phyloP scores from a whole-genome alignment of 805 yeast species.

The Metschnikowia sp. region DNA sequence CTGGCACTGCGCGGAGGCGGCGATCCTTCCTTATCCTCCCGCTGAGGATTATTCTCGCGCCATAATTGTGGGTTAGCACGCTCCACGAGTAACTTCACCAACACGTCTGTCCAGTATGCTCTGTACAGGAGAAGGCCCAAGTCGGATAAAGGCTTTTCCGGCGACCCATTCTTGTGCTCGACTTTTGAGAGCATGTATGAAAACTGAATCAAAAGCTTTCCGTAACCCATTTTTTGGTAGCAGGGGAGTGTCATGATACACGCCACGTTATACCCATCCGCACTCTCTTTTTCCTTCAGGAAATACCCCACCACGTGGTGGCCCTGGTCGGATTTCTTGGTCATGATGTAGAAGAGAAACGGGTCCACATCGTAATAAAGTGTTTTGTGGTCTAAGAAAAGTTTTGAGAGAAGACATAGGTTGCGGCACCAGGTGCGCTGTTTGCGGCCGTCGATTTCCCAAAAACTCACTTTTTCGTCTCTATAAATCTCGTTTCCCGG shows the following conservation, averaged over 20 bases:
- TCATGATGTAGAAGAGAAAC: slow-evolving; percentile 93
- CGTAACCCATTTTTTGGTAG: slow-evolving; percentile 93
- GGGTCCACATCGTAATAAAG: slow-evolving; percentile 98
- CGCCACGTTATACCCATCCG: slow-evolving; percentile 93
- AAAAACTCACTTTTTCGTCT: slow-evolving; percentile 88
- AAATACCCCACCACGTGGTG: slow-evolving; percentile 96
- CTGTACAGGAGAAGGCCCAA: slow-evolving; percentile 89
- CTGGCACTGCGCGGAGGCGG: slow-evolving; percentile 19
- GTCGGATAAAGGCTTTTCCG: slow-evolving; percentile 96
- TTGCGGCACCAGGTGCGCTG: slow-evolving; percentile 98
- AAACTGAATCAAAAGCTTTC: slow-evolving; percentile 86
- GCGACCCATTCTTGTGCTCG: slow-evolving; percentile 91
- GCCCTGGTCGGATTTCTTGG: slow-evolving; percentile 81
- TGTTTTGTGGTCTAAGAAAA: slow-evolving; percentile 93
- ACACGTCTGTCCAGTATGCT: slow-evolving; percentile 93
- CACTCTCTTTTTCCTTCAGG: slow-evolving; percentile 94
- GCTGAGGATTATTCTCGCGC: slow-evolving; percentile 34
- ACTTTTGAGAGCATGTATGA: slow-evolving; percentile 86
- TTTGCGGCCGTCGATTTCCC: slow-evolving; percentile 95
- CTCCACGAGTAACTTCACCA: slow-evolving; percentile 71
- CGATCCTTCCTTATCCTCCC: slow-evolving; percentile 30
- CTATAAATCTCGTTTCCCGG: slow-evolving; percentile 98
- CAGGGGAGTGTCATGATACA: slow-evolving; percentile 96
- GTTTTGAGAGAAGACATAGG: slow-evolving; percentile 81
- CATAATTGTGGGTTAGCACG: slow-evolving; percentile 37